Evolutionary conservation across 1,139 yeast genomes (phyloP), one percentile per base, ranked within the genome.

Genomic region (Sugiyamaella novakii): DNA sequence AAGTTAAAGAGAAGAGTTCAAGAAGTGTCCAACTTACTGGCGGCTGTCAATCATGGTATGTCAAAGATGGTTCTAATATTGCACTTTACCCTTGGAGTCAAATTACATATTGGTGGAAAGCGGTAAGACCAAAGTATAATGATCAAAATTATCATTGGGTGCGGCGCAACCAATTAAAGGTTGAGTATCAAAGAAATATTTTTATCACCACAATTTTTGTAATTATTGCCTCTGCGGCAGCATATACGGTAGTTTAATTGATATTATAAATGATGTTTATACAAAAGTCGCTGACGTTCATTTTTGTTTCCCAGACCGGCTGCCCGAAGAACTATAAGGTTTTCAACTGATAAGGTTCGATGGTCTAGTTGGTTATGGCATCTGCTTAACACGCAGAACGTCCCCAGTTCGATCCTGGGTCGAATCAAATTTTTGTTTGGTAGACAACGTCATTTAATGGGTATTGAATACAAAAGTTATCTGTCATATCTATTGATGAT

Each of bases 361-460:
- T 87, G 95, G 95, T 87, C 95, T 87, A 87, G 95, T 87, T 74
- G 95, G 95, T 87, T 80, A 87, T 87, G 95, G 95, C 95, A 85
- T 84, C 91, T 87, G 95, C 95, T 86, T 87, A 87, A 87, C 96
- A 87, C 95, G 96, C 95, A 85, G 91, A 86, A 87, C 91, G 96
- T 88, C 96, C 96, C 96, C 96, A 87, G 96, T 88, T 88, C 96
- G 96, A 88, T 86, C 96, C 96, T 87, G 96, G 96, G 96, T 88
- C 84, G 81, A 86, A 85, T 86, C 96, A 88, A 64, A 6, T 22
- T 22, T 22, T 22, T 22, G 25, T 8, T 22, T 22, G 5, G 25
- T 6, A 22, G 8, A 8, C 25, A 22, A 22, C 8, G n/a, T n/a
- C n/a, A n/a, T n/a, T n/a, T n/a, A n/a, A n/a, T n/a, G n/a, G n/a